Evolutionary conservation across 306 rosid species (phyloP).

Genomic region (Malus fusca): DNA sequence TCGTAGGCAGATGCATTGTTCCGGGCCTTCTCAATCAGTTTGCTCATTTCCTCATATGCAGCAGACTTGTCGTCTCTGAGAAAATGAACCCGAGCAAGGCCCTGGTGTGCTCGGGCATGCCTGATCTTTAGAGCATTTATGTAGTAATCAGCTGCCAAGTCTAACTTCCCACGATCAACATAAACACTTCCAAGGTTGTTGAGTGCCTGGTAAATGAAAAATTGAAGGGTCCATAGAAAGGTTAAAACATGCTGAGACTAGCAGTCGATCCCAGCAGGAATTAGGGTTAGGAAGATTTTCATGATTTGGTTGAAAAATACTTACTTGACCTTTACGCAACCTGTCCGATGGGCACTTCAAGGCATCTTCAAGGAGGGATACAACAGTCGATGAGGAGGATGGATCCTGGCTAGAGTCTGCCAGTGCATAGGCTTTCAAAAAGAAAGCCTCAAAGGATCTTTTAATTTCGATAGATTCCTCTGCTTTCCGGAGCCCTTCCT

Average conservation of each 20-base stretch:
- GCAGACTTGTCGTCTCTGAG: constrained; percentile 52
- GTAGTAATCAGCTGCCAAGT: constrained; percentile 81
- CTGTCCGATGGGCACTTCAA: constrained; percentile 88
- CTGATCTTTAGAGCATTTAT: constrained; percentile 76
- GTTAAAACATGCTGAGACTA: neutral
- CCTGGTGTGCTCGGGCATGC: constrained; percentile 94
- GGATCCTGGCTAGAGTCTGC: constrained; percentile 79
- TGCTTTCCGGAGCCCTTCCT: constrained; percentile 83
- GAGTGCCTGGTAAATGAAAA: constrained; percentile 51
- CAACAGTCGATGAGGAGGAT: constrained; percentile 64
- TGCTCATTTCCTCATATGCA: constrained; percentile 83
- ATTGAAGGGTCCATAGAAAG: constrained; percentile 9
- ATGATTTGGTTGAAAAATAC: constrained; percentile 12
- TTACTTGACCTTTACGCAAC: constrained; percentile 95
- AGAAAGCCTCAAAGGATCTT: constrained; percentile 90
- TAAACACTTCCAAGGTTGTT: constrained; percentile 94
- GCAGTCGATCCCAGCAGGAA: neutral
- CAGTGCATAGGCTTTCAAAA: constrained; percentile 86
- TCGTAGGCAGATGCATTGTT: constrained; percentile 84
- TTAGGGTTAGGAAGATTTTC: neutral
- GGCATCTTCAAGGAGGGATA: constrained; percentile 84
- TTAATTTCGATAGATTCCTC: constrained; percentile 77
- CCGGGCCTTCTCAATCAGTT: constrained; percentile 62
- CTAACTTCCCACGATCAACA: constrained; percentile 68
- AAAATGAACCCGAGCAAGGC: constrained; percentile 88